Percentiles rank a stretch among this genome's conserved stretches.
Conservation (phyloP, 1,284 basidiomycete species). For the Ustilago shanxiensis region DNA sequence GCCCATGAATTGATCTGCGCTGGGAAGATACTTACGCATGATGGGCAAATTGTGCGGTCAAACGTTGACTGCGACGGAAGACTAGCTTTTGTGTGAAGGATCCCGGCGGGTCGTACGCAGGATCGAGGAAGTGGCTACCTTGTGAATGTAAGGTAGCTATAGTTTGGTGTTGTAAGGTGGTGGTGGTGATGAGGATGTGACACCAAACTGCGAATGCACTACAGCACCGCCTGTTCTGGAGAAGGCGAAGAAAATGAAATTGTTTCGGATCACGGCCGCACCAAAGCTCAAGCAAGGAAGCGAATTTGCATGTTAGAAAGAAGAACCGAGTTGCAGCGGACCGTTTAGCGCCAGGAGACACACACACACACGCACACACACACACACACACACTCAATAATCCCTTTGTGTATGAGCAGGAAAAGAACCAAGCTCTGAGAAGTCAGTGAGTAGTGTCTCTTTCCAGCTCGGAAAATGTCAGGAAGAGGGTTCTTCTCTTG, state of each 20-base stretch:
- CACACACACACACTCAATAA: too few species aligned
- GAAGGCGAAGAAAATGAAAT: constrained; percentile 16
- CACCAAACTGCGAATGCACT: constrained; percentile 5
- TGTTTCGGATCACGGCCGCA: constrained; percentile 34
- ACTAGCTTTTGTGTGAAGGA: not conserved
- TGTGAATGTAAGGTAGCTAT: constrained; percentile 11
- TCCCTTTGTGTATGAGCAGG: not conserved
- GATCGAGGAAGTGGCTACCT: constrained; percentile 13
- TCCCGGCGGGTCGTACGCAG: constrained; percentile 22
- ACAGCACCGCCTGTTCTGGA: not conserved
- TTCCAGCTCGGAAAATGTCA: not conserved
- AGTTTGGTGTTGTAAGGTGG: constrained; percentile 19
- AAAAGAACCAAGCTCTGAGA: too few species aligned
- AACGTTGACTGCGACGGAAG: constrained; percentile 9
- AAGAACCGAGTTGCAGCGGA: not conserved
- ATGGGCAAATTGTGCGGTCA: constrained; percentile 26
- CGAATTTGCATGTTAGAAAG: constrained; percentile 4
- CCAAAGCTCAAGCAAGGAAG: not conserved
- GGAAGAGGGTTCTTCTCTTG: constrained; percentile 3
- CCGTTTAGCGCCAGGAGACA: not conserved
- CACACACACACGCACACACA: too few species aligned
- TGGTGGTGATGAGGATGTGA: constrained; percentile 26
- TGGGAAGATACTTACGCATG: constrained; percentile 38
- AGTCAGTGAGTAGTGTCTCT: too few species aligned
- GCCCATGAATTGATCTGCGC: not conserved